Conservation (phyloP, 176 grass and related monocot species). For the Carex kokanica region DNA sequence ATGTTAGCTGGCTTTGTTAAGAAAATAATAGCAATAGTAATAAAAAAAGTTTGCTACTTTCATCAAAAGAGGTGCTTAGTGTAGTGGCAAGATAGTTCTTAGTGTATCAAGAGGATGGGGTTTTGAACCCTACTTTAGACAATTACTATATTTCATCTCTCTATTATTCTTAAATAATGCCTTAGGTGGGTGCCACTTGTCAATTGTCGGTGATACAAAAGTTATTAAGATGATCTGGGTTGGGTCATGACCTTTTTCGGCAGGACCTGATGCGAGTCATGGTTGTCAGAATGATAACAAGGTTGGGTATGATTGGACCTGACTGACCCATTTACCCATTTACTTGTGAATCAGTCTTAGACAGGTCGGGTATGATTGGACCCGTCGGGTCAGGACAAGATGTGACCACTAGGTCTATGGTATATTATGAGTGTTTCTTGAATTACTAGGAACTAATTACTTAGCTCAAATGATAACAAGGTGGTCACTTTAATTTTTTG, state of each 20-base stretch:
- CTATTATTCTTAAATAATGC: neutral
- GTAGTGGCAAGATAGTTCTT: neutral
- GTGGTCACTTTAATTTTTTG: conserved; percentile 3
- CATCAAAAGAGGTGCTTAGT: neutral
- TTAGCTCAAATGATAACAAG: too few relatives aligned
- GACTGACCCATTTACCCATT: neutral
- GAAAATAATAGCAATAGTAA: neutral
- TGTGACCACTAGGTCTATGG: neutral
- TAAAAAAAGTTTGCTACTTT: neutral
- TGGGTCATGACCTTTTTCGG: neutral
- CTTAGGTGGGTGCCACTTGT: neutral
- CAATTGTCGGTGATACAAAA: neutral
- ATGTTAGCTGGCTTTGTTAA: neutral
- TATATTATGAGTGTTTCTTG: neutral
- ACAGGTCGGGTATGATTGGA: neutral
- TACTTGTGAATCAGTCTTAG: neutral
- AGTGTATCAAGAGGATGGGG: neutral
- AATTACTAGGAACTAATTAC: neutral
- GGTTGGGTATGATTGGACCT: neutral
- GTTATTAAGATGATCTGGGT: neutral
- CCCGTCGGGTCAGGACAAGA: neutral
- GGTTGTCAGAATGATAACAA: neutral
- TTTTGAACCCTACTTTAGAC: neutral
- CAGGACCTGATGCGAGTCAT: neutral
- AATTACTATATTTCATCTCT: neutral